Evolutionary conservation across 768 basidiomycete genomes (phyloP), one percentile per base, ranked within the genome.

Genomic region (Gelatoporia subvermispora): DNA sequence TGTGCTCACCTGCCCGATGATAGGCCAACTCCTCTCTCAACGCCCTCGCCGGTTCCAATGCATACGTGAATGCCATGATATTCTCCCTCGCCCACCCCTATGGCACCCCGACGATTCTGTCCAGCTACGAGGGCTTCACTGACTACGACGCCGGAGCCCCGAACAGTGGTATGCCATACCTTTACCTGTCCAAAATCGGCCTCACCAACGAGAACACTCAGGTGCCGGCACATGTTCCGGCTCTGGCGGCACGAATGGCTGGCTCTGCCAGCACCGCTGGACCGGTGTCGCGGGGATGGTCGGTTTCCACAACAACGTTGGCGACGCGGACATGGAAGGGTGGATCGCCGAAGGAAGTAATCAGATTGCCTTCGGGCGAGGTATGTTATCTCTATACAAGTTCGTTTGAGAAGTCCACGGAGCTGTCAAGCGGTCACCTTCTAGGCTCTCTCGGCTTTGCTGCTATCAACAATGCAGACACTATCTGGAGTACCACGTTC

Each of bases 11-110:
- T 38, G 3, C 35, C 23, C 3, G 2, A 11, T 5, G 41, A 1
- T 41, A 73, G 82, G 75, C 72, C 45, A 78, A 77, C 1, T 57
- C 47, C 22, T 82, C 83, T 0, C 67, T 86, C 7, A 81, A 76
- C 55, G 69, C 69, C 38, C 77, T 79, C 51, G 84, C 83, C 0
- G 70, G 82, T 1, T 77, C 75, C n/a, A 85, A 86, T 61, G 75
- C 79, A 0, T 85, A 85, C 59, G 72, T 74, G 15, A 69, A 74
- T 3, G 82, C 81, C 0, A 74, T 68, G 11, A 72, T 86, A 22
- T 85, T 83, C 66, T 82, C 81, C 0, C 72, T 85, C 25, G 81
- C 83, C 0, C 78, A 84, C 58, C 70, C 82, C 0, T 87, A 82
- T 61, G 84, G 84, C 45, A 82, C 76, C 7, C 81, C 82, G 0